Conservation (phyloP, 805 yeast genomes). For the Schwanniomyces sp. region DNA sequence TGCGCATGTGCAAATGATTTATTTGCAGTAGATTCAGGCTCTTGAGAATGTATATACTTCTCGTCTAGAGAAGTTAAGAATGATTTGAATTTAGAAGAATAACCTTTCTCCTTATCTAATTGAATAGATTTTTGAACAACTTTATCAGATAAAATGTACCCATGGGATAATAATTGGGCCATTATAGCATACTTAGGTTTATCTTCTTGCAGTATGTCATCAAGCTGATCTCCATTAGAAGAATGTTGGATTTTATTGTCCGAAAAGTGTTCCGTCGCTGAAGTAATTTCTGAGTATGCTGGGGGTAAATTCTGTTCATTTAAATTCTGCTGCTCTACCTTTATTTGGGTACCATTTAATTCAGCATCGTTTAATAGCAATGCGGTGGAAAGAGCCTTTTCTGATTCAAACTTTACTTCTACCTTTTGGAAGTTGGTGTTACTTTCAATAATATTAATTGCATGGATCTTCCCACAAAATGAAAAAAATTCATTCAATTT, state of each 20-base stretch:
- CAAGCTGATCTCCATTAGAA: slow-evolving; percentile 25
- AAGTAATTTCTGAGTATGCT: slow-evolving; percentile 6
- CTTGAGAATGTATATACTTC: slow-evolving; percentile 58
- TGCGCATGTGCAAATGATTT: slow-evolving; percentile 37
- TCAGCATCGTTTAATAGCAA: slow-evolving; percentile 71
- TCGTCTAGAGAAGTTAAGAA: slow-evolving; percentile 57
- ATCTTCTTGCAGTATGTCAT: slow-evolving; percentile 68
- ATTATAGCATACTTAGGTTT: slow-evolving; percentile 75
- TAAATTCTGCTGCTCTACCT: slow-evolving; percentile 34
- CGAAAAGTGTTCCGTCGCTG: slow-evolving; percentile 6
- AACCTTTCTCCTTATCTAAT: slow-evolving; percentile 65
- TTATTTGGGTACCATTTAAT: slow-evolving; percentile 57
- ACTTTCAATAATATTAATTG: slow-evolving; percentile 30
- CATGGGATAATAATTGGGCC: slow-evolving; percentile 76
- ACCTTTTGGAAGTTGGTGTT: slow-evolving; percentile 37
- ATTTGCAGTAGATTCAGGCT: slow-evolving; percentile 45
- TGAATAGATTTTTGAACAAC: slow-evolving; percentile 60
- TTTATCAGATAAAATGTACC: slow-evolving; percentile 65
- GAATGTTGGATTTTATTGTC: slow-evolving; percentile 19
- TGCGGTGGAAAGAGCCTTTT: slow-evolving; percentile 70
- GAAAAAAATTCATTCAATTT: slow-evolving; percentile 67
- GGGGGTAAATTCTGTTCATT: slow-evolving; percentile 7
- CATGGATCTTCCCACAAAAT: slow-evolving; percentile 61
- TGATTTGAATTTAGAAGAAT: slow-evolving; percentile 52
- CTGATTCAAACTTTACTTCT: slow-evolving; percentile 53